Conservation (phyloP, 169 alveolate genomes). For the Theileria parva region DNA sequence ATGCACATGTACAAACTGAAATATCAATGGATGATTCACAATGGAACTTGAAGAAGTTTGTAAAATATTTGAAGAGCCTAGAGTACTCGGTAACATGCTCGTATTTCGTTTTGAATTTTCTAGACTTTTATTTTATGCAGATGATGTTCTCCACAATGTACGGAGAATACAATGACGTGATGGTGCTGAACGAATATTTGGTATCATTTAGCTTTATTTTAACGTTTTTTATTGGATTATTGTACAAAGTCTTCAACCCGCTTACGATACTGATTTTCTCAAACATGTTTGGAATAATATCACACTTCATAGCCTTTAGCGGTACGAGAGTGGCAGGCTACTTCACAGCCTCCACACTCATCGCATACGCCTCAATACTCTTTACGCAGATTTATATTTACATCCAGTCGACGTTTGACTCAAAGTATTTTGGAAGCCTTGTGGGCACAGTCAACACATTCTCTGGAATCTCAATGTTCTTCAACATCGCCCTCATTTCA, state of each 20-base stretch:
- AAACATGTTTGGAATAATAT: conserved; percentile 35
- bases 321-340: conserved; percentile 30
- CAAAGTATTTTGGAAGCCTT: conserved; percentile 51
- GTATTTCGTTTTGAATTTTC: conserved; percentile 50
- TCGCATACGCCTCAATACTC: conserved; percentile 30
- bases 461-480: conserved; percentile 48
- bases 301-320: conserved; percentile 41
- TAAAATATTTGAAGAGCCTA: conserved; percentile 11
- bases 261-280: conserved; percentile 32
- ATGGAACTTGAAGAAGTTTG: conserved; percentile 22
- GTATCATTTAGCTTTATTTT: conserved; percentile 39
- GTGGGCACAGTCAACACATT: conserved; percentile 58
- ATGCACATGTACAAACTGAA: conserved; percentile 3
- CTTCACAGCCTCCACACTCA: conserved; percentile 32
- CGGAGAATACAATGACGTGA: conserved; percentile 8
- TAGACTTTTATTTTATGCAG: conserved; percentile 54
- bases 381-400: conserved; percentile 58
- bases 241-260: conserved; percentile 39
- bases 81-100: conserved; percentile 21
- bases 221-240: conserved; percentile 31
- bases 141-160: conserved; percentile 38
- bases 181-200: conserved; percentile 51
- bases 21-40: conserved; percentile 7
- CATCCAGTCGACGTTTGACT: conserved; percentile 44
- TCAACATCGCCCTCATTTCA: conserved; percentile 19